These are phyloP conservation scores for Lactarius sanguifluus DNA, from an alignment of 768 basidiomycete species.

Conservation along the genomic window DNA sequence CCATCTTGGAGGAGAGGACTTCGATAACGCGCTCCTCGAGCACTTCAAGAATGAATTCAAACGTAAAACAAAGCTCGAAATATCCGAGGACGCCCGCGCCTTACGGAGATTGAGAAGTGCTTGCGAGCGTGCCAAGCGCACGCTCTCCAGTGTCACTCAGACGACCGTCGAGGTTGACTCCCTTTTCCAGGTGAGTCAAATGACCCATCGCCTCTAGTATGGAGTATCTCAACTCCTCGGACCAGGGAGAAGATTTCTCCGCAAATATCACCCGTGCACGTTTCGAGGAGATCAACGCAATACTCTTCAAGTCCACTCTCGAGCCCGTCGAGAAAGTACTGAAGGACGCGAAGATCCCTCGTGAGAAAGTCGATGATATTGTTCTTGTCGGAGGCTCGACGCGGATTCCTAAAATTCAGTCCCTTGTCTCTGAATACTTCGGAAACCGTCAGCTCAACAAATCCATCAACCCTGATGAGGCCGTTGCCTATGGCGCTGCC, in stretches of 20 bases:
- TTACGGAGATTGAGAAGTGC: constrained; percentile 93
- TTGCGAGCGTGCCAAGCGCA: constrained; percentile 99
- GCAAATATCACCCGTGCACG: constrained; percentile 99
- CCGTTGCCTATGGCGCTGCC: constrained; percentile 99
- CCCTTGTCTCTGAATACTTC: constrained; percentile 98
- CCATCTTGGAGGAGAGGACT: constrained; percentile 99
- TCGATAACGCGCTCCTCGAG: constrained; percentile 96
- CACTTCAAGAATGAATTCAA: constrained; percentile 99
- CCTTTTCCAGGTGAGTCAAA: constrained; percentile 72
- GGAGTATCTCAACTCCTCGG: constrained; percentile 21
- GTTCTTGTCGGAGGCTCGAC: constrained; percentile 99
- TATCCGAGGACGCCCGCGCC: constrained; percentile 95
- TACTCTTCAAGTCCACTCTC: constrained; percentile 93
- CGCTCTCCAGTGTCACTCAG: constrained; percentile 96
- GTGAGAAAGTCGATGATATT: constrained; percentile 97
- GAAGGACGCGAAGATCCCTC: constrained; percentile 97
- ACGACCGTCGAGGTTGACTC: constrained; percentile 99
- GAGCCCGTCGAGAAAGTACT: constrained; percentile 99
- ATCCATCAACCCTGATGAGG: constrained; percentile 99
- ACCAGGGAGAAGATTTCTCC: constrained; percentile 93
- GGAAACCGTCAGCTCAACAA: constrained; percentile 98
- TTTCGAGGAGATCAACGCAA: constrained; percentile 99
- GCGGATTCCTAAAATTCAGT: constrained; percentile 99
- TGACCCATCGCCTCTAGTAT: background rate
- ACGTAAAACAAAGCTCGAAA: constrained; percentile 94